phyloP scores from a whole-genome alignment of 2,329 filamentous ascomycete genomes.

The Ophiostoma australiae region DNA sequence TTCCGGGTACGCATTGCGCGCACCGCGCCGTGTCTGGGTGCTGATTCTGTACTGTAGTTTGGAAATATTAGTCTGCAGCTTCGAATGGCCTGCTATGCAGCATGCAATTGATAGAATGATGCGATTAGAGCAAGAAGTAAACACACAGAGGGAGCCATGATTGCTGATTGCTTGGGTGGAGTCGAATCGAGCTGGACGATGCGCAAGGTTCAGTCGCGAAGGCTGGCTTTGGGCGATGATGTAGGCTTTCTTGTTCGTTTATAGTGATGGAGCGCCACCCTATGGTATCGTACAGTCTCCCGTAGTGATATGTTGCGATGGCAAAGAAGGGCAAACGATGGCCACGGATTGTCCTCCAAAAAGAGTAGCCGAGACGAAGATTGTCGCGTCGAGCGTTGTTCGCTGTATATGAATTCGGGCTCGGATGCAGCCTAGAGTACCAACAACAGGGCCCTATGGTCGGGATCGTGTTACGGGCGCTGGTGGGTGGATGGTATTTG shows the following conservation, averaged over 20 bases:
- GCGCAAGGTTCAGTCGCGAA: not conserved
- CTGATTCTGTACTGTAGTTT: constrained; percentile 26
- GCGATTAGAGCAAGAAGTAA: not conserved
- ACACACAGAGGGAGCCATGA: constrained; percentile 22
- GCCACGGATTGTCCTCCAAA: not conserved
- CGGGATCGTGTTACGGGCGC: not conserved
- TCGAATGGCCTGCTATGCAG: not conserved
- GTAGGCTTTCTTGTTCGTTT: not conserved
- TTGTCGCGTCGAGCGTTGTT: not conserved
- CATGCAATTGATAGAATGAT: not conserved
- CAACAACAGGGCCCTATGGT: not conserved
- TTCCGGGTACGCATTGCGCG: constrained; percentile 52
- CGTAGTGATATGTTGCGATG: not conserved
- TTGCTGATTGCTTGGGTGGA: not conserved
- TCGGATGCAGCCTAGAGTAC: not conserved
- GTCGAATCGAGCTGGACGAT: not conserved
- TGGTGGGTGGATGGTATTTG: not conserved
- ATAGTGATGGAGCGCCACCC: not conserved
- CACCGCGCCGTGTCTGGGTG: constrained; percentile 51
- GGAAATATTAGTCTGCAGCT: not conserved
- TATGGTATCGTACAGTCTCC: not conserved
- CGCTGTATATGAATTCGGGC: not conserved
- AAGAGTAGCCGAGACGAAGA: not conserved
- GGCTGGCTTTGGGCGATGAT: not conserved
- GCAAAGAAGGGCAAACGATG: not conserved